Percentiles rank a stretch among this genome's conserved stretches.
Evolutionary conservation across 371 early-diverging fungal genomes (phyloP).

Genomic region (Zychaea mexicana): DNA sequence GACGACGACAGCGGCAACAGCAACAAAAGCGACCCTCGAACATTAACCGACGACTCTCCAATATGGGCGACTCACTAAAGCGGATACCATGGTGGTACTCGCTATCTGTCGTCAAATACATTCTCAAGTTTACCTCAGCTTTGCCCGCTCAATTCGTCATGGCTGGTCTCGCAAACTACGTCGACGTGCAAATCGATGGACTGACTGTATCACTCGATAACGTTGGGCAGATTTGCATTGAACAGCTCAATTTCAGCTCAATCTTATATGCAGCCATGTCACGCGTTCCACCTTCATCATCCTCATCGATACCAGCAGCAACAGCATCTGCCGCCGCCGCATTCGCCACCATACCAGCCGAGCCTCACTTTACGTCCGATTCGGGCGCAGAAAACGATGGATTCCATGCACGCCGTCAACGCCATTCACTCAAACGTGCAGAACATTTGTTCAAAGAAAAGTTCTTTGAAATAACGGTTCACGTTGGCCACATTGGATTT

Average conservation of each 20-base stretch:
- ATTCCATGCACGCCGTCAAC: slow-evolving; percentile 33
- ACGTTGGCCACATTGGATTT: slow-evolving; percentile 31
- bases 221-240: slow-evolving; percentile 19
- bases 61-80: slow-evolving; percentile 28
- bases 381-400: slow-evolving; percentile 9
- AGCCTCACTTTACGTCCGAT: not conserved
- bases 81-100: slow-evolving; percentile 55
- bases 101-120: slow-evolving; percentile 40
- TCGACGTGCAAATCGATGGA: slow-evolving; percentile 36
- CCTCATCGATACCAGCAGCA: slow-evolving; percentile 13
- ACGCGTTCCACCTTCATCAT: slow-evolving; percentile 8
- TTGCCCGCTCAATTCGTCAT: slow-evolving; percentile 51
- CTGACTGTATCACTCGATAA: slow-evolving; percentile 22
- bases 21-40: not conserved
- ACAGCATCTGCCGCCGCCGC: slow-evolving; percentile 6
- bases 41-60: slow-evolving; percentile 32
- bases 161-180: slow-evolving; percentile 54
- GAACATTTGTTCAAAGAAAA: slow-evolving; percentile 52
- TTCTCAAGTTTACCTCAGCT: slow-evolving; percentile 43
- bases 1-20: not conserved
- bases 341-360: not conserved
- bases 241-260: slow-evolving; percentile 34
- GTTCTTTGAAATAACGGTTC: slow-evolving; percentile 44
- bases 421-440: slow-evolving; percentile 48
- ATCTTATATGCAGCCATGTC: slow-evolving; percentile 38